Percentiles rank a stretch among this genome's conserved stretches.
These are phyloP conservation scores for Myxozyma geophila DNA, from an alignment of 805 yeast species.

Conservation along the genomic window DNA sequence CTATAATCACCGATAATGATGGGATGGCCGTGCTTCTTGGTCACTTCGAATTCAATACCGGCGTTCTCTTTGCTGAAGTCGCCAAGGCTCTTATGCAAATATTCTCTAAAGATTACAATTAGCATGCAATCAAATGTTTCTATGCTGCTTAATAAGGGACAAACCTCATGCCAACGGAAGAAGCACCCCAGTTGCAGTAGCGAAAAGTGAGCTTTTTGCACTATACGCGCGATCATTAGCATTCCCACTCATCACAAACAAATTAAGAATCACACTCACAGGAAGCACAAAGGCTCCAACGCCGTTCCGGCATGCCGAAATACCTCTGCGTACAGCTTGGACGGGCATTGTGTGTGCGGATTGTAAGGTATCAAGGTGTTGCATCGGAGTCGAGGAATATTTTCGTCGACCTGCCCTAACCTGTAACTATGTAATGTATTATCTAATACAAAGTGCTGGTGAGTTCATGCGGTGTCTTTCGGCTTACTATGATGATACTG, in stretches of 20 bases:
- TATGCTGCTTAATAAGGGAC: constrained; percentile 5
- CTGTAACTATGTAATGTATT: not conserved
- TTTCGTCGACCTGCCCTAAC: not conserved
- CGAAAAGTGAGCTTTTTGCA: constrained; percentile 76
- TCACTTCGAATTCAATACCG: constrained; percentile 70
- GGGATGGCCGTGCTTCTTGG: constrained; percentile 74
- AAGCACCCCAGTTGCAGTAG: constrained; percentile 96
- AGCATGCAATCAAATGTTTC: not conserved
- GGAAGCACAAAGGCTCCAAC: constrained; percentile 73
- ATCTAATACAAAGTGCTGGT: not conserved
- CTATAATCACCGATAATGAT: constrained; percentile 62
- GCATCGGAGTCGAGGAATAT: not conserved
- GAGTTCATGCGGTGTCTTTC: not conserved
- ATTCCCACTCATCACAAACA: not conserved
- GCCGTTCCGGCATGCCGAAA: constrained; percentile 73
- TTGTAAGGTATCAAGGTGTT: not conserved
- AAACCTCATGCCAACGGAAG: constrained; percentile 74
- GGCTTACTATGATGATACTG: too few species aligned
- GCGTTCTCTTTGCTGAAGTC: constrained; percentile 64
- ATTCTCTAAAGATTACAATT: constrained; percentile 50
- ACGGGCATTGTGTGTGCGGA: constrained; percentile 19
- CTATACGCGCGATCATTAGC: constrained; percentile 31
- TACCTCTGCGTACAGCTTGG: constrained; percentile 52
- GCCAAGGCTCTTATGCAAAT: constrained; percentile 59
- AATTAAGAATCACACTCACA: constrained; percentile 34